Evolutionary conservation across 2,329 filamentous ascomycete species (phyloP).

Genomic region (Diaporthe eres): DNA sequence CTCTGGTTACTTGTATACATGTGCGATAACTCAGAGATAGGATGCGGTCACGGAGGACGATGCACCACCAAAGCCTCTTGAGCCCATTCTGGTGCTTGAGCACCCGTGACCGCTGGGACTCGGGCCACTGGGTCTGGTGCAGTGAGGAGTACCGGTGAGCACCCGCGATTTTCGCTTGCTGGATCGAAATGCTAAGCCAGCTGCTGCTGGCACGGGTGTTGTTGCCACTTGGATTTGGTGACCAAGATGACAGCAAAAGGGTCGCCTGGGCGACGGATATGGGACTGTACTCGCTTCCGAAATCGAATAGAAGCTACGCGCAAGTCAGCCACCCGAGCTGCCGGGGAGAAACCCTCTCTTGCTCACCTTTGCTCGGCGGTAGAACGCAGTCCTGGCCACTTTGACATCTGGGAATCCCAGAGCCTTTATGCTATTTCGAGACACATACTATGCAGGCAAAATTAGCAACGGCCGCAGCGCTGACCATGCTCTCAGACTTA

Average conservation of each 20-base stretch:
- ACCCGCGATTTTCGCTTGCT: constrained; percentile 62
- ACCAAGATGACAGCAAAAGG: constrained; percentile 61
- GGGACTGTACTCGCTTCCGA: constrained; percentile 59
- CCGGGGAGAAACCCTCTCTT: too few species aligned
- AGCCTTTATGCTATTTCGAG: constrained; percentile 55
- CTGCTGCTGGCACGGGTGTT: constrained; percentile 52
- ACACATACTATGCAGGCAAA: constrained; percentile 52
- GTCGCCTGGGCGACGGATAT: constrained; percentile 58
- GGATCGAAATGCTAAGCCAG: constrained; percentile 65
- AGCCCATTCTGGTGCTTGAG: constrained; percentile 42
- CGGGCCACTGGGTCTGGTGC: constrained; percentile 45
- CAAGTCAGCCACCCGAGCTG: background rate
- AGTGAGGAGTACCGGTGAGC: constrained; percentile 57
- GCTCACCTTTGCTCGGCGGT: constrained; percentile 57
- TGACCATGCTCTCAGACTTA: constrained; percentile 42
- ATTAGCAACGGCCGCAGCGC: constrained; percentile 1
- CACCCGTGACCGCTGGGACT: constrained; percentile 44
- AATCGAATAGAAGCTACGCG: constrained; percentile 57
- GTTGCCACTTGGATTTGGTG: constrained; percentile 45
- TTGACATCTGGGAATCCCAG: constrained; percentile 60
- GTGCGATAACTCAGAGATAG: constrained; percentile 53
- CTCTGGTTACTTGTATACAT: constrained; percentile 50
- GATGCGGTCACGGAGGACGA: constrained; percentile 54
- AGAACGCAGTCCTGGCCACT: constrained; percentile 59
- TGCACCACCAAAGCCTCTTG: constrained; percentile 56